Conservation (phyloP, 2,329 filamentous ascomycete genomes). For the Intubia oerlemansii region DNA sequence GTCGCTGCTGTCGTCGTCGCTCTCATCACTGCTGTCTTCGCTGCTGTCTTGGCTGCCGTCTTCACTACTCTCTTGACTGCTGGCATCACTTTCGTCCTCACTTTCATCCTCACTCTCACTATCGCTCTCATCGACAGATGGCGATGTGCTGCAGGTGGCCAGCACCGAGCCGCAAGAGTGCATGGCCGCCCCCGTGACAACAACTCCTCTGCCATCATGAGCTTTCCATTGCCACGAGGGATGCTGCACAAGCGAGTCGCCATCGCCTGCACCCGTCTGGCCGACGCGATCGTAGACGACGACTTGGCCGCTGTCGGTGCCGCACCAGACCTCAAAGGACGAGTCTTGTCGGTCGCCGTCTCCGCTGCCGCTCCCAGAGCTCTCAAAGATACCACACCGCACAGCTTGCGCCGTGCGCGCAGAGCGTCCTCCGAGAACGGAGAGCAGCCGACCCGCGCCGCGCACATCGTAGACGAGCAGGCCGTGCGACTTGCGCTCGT, state of each 20-base stretch:
- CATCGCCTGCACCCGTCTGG: no score
- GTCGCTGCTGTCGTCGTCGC: background rate
- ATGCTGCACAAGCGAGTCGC: no score
- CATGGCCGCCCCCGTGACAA: slow-evolving; percentile 25
- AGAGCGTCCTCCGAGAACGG: slow-evolving; percentile 27
- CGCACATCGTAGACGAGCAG: slow-evolving; percentile 42
- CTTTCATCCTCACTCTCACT: slow-evolving; percentile 2
- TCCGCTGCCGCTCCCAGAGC: no score
- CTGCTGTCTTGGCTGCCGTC: background rate
- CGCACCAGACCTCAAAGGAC: slow-evolving; percentile 40
- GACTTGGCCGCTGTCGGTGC: slow-evolving; percentile 30
- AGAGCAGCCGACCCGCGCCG: slow-evolving; percentile 33
- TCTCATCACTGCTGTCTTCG: slow-evolving; percentile 11
- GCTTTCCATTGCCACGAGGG: no score
- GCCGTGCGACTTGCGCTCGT: slow-evolving; percentile 33
- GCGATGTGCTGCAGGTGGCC: slow-evolving; percentile 34
- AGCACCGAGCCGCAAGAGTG: slow-evolving; percentile 33
- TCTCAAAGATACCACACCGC: no score
- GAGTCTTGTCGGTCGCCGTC: slow-evolving; percentile 5
- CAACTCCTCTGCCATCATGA: no score
- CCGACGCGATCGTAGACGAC: slow-evolving; percentile 38
- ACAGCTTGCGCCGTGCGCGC: no score
- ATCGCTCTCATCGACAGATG: slow-evolving; percentile 9
- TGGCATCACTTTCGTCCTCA: slow-evolving; percentile 1
- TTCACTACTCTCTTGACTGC: no score